phyloP scores from a whole-genome alignment of 2,329 filamentous ascomycete species.

The Geosmithia putterillii region DNA sequence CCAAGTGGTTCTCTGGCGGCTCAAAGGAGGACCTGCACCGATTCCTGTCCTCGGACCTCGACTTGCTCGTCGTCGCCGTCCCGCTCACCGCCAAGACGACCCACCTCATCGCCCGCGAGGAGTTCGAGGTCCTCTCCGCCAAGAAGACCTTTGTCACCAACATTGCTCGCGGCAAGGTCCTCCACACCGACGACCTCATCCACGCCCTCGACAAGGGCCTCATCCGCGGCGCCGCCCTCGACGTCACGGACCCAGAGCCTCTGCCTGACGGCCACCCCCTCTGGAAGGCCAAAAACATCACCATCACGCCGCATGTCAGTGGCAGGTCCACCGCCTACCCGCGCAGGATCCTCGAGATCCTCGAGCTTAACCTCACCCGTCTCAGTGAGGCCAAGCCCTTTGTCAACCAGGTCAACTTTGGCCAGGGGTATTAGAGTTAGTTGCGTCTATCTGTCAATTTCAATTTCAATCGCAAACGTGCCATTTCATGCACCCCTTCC shows the following conservation, averaged over 20 bases:
- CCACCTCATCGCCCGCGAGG: constrained; percentile 35
- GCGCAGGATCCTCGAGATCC: constrained; percentile 26
- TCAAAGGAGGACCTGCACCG: constrained; percentile 29
- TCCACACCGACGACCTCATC: constrained; percentile 44
- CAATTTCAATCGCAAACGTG: no score
- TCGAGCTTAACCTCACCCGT: constrained; percentile 26
- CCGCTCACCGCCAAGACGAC: constrained; percentile 36
- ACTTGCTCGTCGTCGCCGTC: constrained; percentile 37
- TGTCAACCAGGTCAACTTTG: constrained; percentile 26
- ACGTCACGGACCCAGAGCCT: constrained; percentile 73
- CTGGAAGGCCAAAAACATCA: constrained; percentile 57
- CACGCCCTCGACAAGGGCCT: constrained; percentile 36
- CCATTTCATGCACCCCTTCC: no score
- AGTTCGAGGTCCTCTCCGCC: constrained; percentile 32
- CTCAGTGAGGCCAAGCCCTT: constrained; percentile 22
- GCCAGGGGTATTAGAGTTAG: constrained; percentile 12
- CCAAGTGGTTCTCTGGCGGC: constrained; percentile 36
- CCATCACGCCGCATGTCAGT: constrained; percentile 44
- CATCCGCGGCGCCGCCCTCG: constrained; percentile 55
- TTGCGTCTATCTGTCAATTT: no score
- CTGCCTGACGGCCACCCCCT: constrained; percentile 54
- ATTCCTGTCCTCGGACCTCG: constrained; percentile 37
- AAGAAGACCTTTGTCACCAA: constrained; percentile 54
- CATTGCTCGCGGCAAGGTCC: constrained; percentile 48
- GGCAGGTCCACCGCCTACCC: constrained; percentile 25